Evolutionary conservation across 1,284 basidiomycete species (phyloP), one percentile per base, ranked within the genome.

Genomic region (Sporisorium sorghi): DNA sequence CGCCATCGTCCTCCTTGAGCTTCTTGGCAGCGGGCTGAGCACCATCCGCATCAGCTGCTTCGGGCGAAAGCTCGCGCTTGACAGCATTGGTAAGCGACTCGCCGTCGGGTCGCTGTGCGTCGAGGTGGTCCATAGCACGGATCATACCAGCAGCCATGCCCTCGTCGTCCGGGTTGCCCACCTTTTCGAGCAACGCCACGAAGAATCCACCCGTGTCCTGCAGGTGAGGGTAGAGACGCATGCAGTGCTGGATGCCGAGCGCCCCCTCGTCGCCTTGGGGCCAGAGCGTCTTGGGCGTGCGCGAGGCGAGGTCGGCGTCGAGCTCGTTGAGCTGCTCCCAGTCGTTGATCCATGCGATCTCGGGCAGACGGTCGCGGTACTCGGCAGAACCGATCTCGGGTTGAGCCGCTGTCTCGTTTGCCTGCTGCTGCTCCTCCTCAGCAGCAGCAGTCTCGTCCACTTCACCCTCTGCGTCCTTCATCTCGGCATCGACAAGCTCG

Each of bases 151-250:
- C 59, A 1, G 82, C 78, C 73, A 82, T 74, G n/a, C 79, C 75
- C 51, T 74, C 79, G 37, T 71, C 73, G n/a, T 81, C 70, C 2
- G 54, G 50, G 43, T 73, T 68, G 43, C 73, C 75, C 5, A 73
- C 68, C 79, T 87, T 88, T 79, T 94, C 89, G 35, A 99, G 86
- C 0, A 97, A 91, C 17, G 94, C 93, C 26, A 99, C 91, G 81
- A 97, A 99, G 87, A 99, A 99, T 0, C 94, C 97, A 12, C 97
- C 97, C 0, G 95, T 94, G 85, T 99, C 92, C 86, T 99, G 96
- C 44, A 97, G 86, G 84, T 99, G 95, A 3, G 97, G 95, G 81
- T 97, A 93, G 44, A 84, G 73, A 40, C 81, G 72, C 73, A 83
- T 81, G 59, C 82, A 83, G 60, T 75, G 71, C 56, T 80, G 66